Evolutionary conservation across 2,329 filamentous ascomycete species (phyloP).

Genomic region (Colletotrichum lentis): DNA sequence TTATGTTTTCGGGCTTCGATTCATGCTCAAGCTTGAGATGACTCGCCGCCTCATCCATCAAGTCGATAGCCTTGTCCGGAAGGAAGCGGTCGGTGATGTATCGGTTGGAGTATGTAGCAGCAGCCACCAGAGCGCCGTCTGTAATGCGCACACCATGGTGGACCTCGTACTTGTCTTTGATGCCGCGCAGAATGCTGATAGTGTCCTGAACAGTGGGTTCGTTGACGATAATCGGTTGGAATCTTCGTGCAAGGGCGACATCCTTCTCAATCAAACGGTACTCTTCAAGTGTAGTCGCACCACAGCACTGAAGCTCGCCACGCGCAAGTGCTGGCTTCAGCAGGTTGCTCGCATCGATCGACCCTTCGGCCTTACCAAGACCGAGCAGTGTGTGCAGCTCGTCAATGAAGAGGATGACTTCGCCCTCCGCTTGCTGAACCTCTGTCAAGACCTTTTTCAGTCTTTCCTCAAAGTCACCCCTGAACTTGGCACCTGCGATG

Average conservation of each 20-base stretch:
- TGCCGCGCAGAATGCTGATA: conserved; percentile 92
- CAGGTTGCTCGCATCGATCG: conserved; percentile 94
- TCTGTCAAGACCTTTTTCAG: conserved; percentile 91
- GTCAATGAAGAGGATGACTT: conserved; percentile 94
- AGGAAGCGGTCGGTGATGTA: conserved; percentile 97
- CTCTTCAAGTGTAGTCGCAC: conserved; percentile 91
- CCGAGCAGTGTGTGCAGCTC: conserved; percentile 92
- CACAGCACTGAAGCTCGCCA: conserved; percentile 93
- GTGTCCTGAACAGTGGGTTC: conserved; percentile 92
- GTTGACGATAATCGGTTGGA: conserved; percentile 93
- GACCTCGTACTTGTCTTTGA: conserved; percentile 97
- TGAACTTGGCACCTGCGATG: conserved; percentile 94
- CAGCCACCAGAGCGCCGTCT: conserved; percentile 88
- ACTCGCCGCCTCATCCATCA: conserved; percentile 95
- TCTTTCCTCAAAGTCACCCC: conserved; percentile 95
- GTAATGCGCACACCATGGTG: conserved; percentile 97
- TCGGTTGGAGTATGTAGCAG: conserved; percentile 89
- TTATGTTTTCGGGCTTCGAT: conserved; percentile 94
- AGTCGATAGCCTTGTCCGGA: conserved; percentile 95
- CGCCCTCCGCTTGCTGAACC: conserved; percentile 86
- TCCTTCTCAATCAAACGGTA: conserved; percentile 97
- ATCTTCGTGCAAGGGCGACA: conserved; percentile 87
- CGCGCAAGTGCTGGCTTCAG: conserved; percentile 92
- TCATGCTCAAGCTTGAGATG: conserved; percentile 92
- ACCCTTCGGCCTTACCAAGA: conserved; percentile 92